These are phyloP conservation scores for Stevia rebaudiana DNA, from an alignment of 140 eudicot species.

Conservation along the genomic window DNA sequence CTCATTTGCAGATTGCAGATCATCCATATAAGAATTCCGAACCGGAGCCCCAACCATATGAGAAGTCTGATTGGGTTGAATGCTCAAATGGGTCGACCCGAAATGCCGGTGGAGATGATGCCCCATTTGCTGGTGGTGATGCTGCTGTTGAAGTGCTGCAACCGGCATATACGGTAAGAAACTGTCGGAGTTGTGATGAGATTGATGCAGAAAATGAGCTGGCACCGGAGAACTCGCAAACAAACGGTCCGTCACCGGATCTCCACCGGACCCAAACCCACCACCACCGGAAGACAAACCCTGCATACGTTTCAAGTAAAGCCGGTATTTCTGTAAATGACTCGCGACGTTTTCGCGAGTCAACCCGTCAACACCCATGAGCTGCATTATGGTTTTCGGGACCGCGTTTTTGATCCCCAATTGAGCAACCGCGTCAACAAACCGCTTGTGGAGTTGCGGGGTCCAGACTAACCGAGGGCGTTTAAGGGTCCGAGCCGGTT, in stretches of 20 bases:
- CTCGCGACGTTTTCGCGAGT: constrained; percentile 97
- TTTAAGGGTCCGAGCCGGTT: constrained; percentile 87
- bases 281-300: constrained; percentile 45
- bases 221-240: constrained; percentile 98
- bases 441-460: constrained; percentile 93
- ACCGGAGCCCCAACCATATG: constrained; percentile 50
- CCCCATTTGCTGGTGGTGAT: constrained; percentile 54
- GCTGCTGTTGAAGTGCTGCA: constrained; percentile 49
- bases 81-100: constrained; percentile 50
- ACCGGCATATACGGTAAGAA: constrained; percentile 67
- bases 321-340: constrained; percentile 84
- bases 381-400: constrained; percentile 97
- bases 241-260: constrained; percentile 69
- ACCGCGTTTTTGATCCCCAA: constrained; percentile 95
- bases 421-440: constrained; percentile 97
- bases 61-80: constrained; percentile 39
- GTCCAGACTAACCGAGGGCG: constrained; percentile 98
- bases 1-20: constrained; percentile 60
- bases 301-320: constrained; percentile 92
- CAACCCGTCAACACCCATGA: constrained; percentile 95
- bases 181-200: constrained; percentile 41
- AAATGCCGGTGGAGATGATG: constrained; percentile 53
- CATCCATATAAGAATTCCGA: constrained; percentile 56
- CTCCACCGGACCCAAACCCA: constrained; percentile 38
- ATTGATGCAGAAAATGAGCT: constrained; percentile 68